phyloP scores from a whole-genome alignment of 1,139 yeast species.

The Cylindricascospora bacillispora region DNA sequence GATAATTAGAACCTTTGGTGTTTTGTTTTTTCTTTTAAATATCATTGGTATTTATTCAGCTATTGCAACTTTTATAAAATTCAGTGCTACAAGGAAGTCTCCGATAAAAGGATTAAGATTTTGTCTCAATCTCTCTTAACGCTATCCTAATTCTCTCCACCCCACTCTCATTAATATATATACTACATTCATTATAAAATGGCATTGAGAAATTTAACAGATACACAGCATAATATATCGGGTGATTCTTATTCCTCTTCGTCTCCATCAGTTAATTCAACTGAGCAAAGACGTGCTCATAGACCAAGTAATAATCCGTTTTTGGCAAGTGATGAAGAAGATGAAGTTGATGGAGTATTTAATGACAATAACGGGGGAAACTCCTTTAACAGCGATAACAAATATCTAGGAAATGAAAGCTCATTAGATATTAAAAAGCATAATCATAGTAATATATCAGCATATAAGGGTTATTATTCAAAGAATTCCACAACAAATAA shows the following conservation, averaged over 20 bases:
- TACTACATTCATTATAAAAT: background rate
- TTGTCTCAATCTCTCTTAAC: too few species aligned
- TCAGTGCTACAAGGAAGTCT: too few species aligned
- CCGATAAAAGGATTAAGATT: too few species aligned
- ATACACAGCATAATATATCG: too few species aligned
- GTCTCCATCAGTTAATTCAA: background rate
- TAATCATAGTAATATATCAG: slow-evolving; percentile 9
- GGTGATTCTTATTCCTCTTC: slow-evolving; percentile 1
- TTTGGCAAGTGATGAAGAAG: slow-evolving; percentile 18
- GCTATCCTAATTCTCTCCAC: too few species aligned
- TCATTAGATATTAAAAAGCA: slow-evolving; percentile 2
- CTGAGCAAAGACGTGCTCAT: background rate
- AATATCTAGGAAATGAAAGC: background rate
- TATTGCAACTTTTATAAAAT: too few species aligned
- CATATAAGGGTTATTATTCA: slow-evolving; percentile 22
- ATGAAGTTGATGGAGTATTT: too few species aligned
- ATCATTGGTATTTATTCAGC: too few species aligned
- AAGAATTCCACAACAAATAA: slow-evolving; percentile 7
- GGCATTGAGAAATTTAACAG: slow-evolving; percentile 4
- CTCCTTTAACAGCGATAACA: background rate
- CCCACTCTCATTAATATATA: too few species aligned
- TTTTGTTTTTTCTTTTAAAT: too few species aligned
- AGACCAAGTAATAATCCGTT: slow-evolving; percentile 8
- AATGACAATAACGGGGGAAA: slow-evolving; percentile 3
- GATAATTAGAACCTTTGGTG: too few species aligned